Evolutionary conservation across 140 eudicot species (phyloP).

Genomic region (Anethum foeniculum): DNA sequence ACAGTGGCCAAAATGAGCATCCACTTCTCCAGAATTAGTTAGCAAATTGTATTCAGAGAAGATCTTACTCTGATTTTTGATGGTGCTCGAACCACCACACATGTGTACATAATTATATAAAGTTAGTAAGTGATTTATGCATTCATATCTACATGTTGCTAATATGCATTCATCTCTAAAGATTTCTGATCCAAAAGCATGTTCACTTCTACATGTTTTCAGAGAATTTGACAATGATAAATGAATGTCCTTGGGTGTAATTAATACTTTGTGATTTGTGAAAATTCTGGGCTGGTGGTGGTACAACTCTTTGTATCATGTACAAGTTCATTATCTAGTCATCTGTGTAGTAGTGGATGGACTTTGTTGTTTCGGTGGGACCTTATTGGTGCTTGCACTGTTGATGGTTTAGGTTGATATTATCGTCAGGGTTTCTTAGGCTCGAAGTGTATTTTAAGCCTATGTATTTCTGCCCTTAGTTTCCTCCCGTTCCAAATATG

Average conservation of each 20-base stretch:
- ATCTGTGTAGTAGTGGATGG: neutral
- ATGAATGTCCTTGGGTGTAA: neutral
- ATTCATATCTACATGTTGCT: neutral
- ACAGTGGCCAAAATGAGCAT: neutral
- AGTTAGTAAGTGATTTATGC: neutral
- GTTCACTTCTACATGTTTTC: neutral
- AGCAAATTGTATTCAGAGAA: neutral
- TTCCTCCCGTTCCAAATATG: neutral
- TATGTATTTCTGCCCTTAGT: neutral
- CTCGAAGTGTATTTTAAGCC: neutral
- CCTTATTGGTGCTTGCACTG: neutral
- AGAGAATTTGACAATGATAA: neutral
- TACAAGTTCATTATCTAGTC: neutral
- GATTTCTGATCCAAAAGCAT: neutral
- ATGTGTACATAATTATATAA: neutral
- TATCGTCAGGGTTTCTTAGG: neutral
- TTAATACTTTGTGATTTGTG: neutral
- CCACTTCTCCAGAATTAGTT: neutral
- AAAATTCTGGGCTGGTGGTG: neutral
- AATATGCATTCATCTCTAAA: neutral
- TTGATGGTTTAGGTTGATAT: neutral
- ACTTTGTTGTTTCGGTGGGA: neutral
- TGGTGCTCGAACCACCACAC: neutral
- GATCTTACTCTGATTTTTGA: neutral
- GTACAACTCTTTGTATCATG: neutral